Evolutionary conservation across 192 early-diverging fungal genomes (phyloP).

Genomic region (Lobosporangium transversale): DNA sequence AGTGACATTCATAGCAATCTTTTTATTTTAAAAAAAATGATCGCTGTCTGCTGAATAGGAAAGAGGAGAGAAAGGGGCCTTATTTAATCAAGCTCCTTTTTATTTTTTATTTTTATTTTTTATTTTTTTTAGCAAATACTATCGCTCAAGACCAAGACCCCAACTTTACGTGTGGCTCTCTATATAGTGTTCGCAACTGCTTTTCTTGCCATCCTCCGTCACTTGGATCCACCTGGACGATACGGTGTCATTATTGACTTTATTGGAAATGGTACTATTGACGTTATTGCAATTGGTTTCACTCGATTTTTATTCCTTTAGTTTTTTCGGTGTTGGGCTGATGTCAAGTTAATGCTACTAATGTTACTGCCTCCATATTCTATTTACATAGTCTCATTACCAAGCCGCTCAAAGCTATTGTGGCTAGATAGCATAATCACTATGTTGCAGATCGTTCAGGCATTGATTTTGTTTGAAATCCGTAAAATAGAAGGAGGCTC

Average conservation of each 20-base stretch:
- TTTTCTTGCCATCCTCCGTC: slow-evolving; percentile 24
- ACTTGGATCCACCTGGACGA: slow-evolving; percentile 18
- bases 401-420: slow-evolving; percentile 28
- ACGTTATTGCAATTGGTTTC: neutral
- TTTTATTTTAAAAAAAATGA: too few relatives aligned
- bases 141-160: slow-evolving; percentile 36
- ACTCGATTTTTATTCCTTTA: neutral
- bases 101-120: too few relatives aligned
- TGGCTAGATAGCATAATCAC: slow-evolving; percentile 25
- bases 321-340: too few relatives aligned
- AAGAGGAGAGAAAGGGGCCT: neutral
- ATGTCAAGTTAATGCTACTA: neutral
- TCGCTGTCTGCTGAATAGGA: too few relatives aligned
- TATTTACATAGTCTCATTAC: slow-evolving; percentile 19
- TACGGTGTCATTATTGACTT: slow-evolving; percentile 44
- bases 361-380: neutral
- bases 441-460: slow-evolving; percentile 23
- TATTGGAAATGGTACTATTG: slow-evolving; percentile 36
- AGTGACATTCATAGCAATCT: too few relatives aligned
- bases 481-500: slow-evolving; percentile 6
- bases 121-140: slow-evolving; percentile 33
- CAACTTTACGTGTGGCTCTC: slow-evolving; percentile 30
- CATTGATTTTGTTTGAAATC: slow-evolving; percentile 21
- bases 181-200: slow-evolving; percentile 13
- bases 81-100: too few relatives aligned